phyloP scores from a whole-genome alignment of 2,329 filamentous ascomycete genomes.

The Ophiostoma triangulosporum region DNA sequence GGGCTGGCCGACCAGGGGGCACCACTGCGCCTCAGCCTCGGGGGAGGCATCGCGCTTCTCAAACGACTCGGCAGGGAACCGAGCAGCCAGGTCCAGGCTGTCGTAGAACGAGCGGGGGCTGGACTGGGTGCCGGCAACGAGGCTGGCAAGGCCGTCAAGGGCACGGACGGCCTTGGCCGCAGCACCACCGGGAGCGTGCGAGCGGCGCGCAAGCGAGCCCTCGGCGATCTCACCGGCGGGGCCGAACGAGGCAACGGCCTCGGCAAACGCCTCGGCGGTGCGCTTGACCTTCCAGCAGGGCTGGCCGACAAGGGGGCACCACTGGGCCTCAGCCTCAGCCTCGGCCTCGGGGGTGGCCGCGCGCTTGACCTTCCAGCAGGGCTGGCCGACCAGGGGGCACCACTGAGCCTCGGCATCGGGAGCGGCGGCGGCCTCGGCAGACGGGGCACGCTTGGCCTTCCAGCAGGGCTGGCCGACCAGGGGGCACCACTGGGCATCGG shows the following conservation, averaged over 20 bases:
- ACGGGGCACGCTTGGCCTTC: slow-evolving; percentile 16
- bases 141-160: slow-evolving; percentile 13
- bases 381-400: slow-evolving; percentile 26
- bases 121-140: slow-evolving; percentile 14
- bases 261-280: slow-evolving; percentile 18
- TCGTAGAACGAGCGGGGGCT: slow-evolving; percentile 14
- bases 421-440: slow-evolving; percentile 11
- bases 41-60: slow-evolving; percentile 4
- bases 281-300: slow-evolving; percentile 20
- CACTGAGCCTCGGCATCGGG: slow-evolving; percentile 9
- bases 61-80: slow-evolving; percentile 9
- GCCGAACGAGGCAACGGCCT: slow-evolving; percentile 20
- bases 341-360: not conserved
- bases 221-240: slow-evolving; percentile 24
- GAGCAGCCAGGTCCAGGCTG: slow-evolving; percentile 11
- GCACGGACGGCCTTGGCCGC: slow-evolving; percentile 13
- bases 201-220: slow-evolving; percentile 11
- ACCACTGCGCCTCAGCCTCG: not conserved
- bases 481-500: slow-evolving; percentile 20
- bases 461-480: slow-evolving; percentile 26
- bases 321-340: not conserved
- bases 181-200: slow-evolving; percentile 10
- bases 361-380: slow-evolving; percentile 20
- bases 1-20: slow-evolving; percentile 25
- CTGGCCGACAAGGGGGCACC: slow-evolving; percentile 24